phyloP scores from a whole-genome alignment of 306 rosid species.

The Cucumis cinereus region DNA sequence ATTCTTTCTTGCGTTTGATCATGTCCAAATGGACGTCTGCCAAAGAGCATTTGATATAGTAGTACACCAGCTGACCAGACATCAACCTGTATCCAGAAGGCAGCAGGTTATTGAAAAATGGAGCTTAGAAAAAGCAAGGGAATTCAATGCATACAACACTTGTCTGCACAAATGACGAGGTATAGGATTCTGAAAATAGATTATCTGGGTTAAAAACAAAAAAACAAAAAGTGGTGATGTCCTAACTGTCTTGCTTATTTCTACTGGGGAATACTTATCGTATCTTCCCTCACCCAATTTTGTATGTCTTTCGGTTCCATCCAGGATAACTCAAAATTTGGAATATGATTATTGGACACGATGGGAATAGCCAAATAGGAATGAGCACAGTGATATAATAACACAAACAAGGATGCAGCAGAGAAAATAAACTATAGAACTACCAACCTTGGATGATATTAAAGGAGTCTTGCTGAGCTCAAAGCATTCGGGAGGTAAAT shows the following conservation, averaged over 20 bases:
- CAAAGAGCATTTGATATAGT: conserved; percentile 93
- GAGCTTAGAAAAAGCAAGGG: neutral
- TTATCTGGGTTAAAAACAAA: too few relatives aligned
- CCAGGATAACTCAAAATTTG: neutral
- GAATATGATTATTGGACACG: neutral
- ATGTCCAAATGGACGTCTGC: conserved; percentile 93
- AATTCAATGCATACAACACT: neutral
- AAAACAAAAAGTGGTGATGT: neutral
- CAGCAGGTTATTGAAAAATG: conserved; percentile 7
- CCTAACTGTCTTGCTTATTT: neutral
- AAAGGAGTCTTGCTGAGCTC: conserved; percentile 89
- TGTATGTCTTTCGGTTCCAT: neutral
- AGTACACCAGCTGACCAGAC: conserved; percentile 95
- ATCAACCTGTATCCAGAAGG: conserved; percentile 64
- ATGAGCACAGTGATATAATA: neutral
- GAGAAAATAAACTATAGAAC: neutral
- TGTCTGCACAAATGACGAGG: neutral
- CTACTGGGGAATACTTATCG: neutral
- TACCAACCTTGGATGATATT: conserved; percentile 83
- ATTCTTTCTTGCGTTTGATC: conserved; percentile 94
- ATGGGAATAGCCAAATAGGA: neutral
- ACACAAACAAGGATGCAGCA: neutral
- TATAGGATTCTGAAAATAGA: neutral
- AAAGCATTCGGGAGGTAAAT: conserved; percentile 96
- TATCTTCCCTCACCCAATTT: neutral